Conservation (phyloP, 257 asterid species). For the Mitragyna speciosa region DNA sequence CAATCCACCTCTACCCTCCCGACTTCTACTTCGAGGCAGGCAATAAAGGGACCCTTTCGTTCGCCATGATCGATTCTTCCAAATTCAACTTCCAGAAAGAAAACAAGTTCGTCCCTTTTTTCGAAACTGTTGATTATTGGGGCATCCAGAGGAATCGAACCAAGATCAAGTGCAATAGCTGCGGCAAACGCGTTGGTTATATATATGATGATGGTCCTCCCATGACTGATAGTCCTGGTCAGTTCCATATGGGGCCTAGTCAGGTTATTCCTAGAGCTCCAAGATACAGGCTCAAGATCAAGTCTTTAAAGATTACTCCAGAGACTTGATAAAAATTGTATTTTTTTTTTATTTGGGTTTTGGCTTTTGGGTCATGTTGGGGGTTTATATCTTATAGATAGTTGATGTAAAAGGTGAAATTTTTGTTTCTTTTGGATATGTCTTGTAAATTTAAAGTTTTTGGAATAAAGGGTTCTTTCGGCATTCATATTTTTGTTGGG, state of each 20-base stretch:
- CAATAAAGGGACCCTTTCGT: conserved; percentile 74
- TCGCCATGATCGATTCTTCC: conserved; percentile 65
- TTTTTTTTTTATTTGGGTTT: neutral
- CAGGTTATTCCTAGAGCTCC: conserved; percentile 86
- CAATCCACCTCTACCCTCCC: conserved; percentile 57
- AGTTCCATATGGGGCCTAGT: conserved; percentile 86
- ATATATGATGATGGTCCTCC: conserved; percentile 92
- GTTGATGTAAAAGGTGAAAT: neutral
- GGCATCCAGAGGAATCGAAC: conserved; percentile 83
- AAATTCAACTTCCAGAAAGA: conserved; percentile 74
- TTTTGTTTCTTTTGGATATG: neutral
- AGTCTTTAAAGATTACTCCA: conserved; percentile 52
- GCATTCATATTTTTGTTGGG: neutral
- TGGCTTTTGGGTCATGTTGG: neutral
- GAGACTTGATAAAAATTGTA: conserved; percentile 39
- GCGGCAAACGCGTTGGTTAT: conserved; percentile 67
- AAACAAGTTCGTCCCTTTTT: conserved; percentile 70
- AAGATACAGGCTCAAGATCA: conserved; percentile 75
- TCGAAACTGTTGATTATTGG: conserved; percentile 87
- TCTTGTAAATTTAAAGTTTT: neutral
- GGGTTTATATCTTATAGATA: neutral
- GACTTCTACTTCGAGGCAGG: conserved; percentile 95
- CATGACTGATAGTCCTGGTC: conserved; percentile 64
- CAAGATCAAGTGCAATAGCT: conserved; percentile 69
- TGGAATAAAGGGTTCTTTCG: conserved; percentile 4